phyloP scores from a whole-genome alignment of 805 yeast genomes.

The Komagataella pseudopastoris region DNA sequence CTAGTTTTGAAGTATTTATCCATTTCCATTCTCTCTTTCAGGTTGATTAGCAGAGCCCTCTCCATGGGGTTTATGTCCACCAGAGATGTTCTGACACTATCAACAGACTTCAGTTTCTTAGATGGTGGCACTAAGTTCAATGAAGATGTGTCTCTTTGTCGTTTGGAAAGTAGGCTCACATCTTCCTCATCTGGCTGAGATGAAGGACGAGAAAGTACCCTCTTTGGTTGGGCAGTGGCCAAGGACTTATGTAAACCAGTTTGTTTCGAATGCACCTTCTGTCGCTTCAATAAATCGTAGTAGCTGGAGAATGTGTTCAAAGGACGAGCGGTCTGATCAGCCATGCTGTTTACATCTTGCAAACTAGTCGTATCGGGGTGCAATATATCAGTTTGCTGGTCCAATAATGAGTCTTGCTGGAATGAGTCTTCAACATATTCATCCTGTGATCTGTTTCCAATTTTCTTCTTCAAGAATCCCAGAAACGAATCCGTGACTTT shows the following conservation, averaged over 20 bases:
- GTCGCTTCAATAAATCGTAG: background rate
- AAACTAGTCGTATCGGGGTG: background rate
- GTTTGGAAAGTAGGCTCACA: background rate
- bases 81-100: background rate
- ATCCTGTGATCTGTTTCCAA: background rate
- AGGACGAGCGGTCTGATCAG: background rate
- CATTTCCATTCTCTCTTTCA: conserved; percentile 23
- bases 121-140: background rate
- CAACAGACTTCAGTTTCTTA: background rate
- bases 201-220: background rate
- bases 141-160: background rate
- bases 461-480: background rate
- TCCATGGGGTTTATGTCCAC: conserved; percentile 17
- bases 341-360: background rate
- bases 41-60: conserved; percentile 16
- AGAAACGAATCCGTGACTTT: background rate
- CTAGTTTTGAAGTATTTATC: conserved; percentile 34
- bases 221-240: background rate
- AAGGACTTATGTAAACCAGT: background rate
- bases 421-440: background rate
- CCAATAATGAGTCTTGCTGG: background rate
- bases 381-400: background rate
- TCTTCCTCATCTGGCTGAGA: background rate
- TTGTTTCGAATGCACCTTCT: background rate
- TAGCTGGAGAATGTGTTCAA: background rate